phyloP scores from a whole-genome alignment of 1,284 basidiomycete genomes.

The Hypsizygus ulmarius region DNA sequence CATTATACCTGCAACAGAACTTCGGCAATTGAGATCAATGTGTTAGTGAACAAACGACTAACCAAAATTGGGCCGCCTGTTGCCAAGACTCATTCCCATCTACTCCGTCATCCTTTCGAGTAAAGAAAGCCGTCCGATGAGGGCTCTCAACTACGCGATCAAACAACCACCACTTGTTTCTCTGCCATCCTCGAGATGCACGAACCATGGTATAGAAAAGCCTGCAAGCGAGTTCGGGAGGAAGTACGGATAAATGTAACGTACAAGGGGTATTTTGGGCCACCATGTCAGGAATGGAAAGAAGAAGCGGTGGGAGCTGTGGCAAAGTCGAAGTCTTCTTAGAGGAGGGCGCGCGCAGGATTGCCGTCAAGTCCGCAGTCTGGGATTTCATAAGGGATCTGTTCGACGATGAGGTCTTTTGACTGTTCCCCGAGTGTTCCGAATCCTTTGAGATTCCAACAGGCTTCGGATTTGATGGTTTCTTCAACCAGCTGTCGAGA shows the following conservation, averaged over 20 bases:
- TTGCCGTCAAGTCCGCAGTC: conserved; percentile 49
- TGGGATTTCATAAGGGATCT: conserved; percentile 22
- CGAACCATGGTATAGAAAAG: conserved; percentile 70
- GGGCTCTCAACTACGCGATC: conserved; percentile 81
- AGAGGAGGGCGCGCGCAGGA: conserved; percentile 53
- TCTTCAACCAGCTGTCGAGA: conserved; percentile 53
- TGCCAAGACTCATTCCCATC: conserved; percentile 50
- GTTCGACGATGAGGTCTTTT: conserved; percentile 4
- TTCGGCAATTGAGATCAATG: not conserved
- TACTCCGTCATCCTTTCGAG: conserved; percentile 43
- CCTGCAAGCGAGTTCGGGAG: conserved; percentile 66
- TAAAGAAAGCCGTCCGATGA: conserved; percentile 80
- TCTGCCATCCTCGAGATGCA: conserved; percentile 61
- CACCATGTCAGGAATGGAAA: conserved; percentile 58
- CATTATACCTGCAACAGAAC: conserved; percentile 67
- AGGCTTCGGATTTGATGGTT: conserved; percentile 2
- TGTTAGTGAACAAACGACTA: conserved; percentile 8
- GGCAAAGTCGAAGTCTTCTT: conserved; percentile 35
- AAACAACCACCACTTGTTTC: conserved; percentile 84
- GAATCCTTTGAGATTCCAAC: conserved; percentile 2
- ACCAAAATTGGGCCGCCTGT: conserved; percentile 70
- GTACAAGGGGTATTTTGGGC: conserved; percentile 76
- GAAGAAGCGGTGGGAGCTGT: conserved; percentile 52
- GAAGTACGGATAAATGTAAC: conserved; percentile 63
- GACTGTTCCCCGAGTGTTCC: not conserved